Percentiles rank a stretch among this genome's conserved stretches.
Evolutionary conservation across 2,329 filamentous ascomycete genomes (phyloP).

Genomic region (Hymenoscyphus infarciens): DNA sequence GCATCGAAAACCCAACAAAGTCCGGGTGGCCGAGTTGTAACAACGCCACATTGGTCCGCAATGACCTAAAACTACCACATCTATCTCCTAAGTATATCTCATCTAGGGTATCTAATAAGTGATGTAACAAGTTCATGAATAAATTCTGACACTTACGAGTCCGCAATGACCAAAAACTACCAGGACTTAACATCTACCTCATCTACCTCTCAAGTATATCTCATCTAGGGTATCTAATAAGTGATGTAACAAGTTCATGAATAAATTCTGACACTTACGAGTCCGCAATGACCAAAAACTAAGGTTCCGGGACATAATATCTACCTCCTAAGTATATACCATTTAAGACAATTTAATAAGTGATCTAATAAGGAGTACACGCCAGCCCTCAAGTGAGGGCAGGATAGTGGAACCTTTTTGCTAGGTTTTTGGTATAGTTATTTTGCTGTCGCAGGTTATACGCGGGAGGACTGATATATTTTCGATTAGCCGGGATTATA

Average conservation of each 20-base stretch:
- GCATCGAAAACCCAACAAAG: no score
- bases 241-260: background rate
- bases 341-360: background rate
- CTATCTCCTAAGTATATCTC: no score
- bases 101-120: no score
- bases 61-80: background rate
- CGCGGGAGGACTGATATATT: background rate
- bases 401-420: conserved; percentile 2
- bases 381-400: background rate
- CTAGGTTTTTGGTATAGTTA: background rate
- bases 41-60: background rate
- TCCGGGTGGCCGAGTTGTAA: background rate
- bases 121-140: background rate
- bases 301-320: background rate
- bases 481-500: no score
- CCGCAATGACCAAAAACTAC: background rate
- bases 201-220: no score
- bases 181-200: no score
- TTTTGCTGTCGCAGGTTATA: background rate
- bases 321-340: background rate
- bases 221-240: no score
- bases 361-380: background rate
- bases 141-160: background rate
- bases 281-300: background rate
- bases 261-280: background rate